Conservation (phyloP, 768 basidiomycete genomes). For the Rhodosporidiobolus odoratus region DNA sequence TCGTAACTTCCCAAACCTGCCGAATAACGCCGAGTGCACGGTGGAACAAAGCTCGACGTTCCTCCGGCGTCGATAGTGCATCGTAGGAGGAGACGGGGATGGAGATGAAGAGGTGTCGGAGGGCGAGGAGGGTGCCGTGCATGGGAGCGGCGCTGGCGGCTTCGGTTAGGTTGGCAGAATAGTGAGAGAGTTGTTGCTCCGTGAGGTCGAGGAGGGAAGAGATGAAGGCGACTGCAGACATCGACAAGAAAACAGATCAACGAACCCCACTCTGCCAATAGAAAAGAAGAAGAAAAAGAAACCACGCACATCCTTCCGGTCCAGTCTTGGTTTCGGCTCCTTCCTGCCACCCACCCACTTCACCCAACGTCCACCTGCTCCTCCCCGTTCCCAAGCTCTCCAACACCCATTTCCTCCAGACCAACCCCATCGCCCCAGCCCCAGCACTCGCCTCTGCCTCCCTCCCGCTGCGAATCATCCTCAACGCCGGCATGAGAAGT, state of each 20-base stretch:
- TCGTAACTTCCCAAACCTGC: conserved; percentile 33
- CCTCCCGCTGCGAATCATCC: conserved; percentile 35
- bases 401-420: conserved; percentile 35
- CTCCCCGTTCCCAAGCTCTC: conserved; percentile 6
- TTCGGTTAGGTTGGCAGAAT: conserved; percentile 23
- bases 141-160: conserved; percentile 24
- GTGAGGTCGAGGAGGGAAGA: conserved; percentile 32
- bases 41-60: conserved; percentile 23
- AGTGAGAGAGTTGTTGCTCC: conserved; percentile 21
- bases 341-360: conserved; percentile 25
- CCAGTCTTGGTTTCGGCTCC: not conserved
- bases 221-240: conserved; percentile 19
- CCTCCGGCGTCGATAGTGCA: conserved; percentile 2
- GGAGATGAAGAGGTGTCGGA: conserved; percentile 37
- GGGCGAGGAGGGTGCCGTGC: conserved; percentile 36
- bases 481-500: conserved; percentile 28
- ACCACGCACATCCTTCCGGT: conserved; percentile 4
- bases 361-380: conserved; percentile 13
- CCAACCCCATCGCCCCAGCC: conserved; percentile 29
- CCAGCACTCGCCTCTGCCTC: conserved; percentile 36
- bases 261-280: not conserved
- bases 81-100: conserved; percentile 17
- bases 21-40: conserved; percentile 25
- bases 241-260: not conserved
- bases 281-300: not conserved